A percentile compares a stretch with the other conserved stretches of the same genome.
Evolutionary conservation across 129 eudicot species (phyloP).

Genomic region (Apium graveolens): DNA sequence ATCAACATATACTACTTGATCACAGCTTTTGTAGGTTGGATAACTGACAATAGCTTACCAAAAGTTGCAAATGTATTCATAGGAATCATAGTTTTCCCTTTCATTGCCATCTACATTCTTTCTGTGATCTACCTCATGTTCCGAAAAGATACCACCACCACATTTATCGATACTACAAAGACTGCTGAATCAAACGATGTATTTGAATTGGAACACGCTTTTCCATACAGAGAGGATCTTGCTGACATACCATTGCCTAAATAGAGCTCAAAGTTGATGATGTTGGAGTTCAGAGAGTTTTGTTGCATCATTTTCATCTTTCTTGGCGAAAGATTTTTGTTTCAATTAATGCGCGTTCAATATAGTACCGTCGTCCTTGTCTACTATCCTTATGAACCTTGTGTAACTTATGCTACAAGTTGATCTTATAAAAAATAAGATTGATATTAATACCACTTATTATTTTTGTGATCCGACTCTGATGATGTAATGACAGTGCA

Average conservation of each 20-base stretch:
- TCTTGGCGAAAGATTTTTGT: not conserved
- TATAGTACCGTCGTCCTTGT: not conserved
- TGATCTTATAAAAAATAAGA: not conserved
- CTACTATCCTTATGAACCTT: not conserved
- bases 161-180: constrained; percentile 13
- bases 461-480: not conserved
- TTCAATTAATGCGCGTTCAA: not conserved
- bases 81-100: constrained; percentile 16
- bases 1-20: constrained; percentile 21
- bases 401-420: not conserved
- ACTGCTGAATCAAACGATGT: not conserved
- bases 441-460: not conserved
- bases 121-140: constrained; percentile 15
- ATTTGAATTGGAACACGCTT: not conserved
- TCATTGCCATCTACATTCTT: constrained; percentile 13
- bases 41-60: constrained; percentile 13
- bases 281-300: not conserved
- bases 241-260: constrained; percentile 24
- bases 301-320: not conserved
- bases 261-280: not conserved
- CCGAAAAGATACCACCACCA: constrained; percentile 9
- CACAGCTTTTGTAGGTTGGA: constrained; percentile 15
- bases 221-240: constrained; percentile 28
- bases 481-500: not conserved
- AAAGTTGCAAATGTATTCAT: constrained; percentile 17